Percentiles rank a stretch among this genome's conserved stretches.
Evolutionary conservation across 2,329 filamentous ascomycete genomes (phyloP).

Genomic region (Cephalotrichum gorgonifer): DNA sequence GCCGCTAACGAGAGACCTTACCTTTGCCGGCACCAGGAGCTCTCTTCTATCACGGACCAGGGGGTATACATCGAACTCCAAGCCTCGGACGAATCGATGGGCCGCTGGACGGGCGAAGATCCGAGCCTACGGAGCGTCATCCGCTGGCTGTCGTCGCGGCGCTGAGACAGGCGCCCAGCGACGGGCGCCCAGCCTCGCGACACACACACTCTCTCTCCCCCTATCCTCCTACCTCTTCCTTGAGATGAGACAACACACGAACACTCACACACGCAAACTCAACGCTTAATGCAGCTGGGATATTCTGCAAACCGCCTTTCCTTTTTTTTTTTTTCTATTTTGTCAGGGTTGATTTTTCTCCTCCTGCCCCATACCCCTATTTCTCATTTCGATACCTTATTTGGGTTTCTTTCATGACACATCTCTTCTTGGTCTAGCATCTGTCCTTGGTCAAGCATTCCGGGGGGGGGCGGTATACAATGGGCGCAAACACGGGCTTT

Average conservation of each 20-base stretch:
- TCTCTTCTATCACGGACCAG: slow-evolving; percentile 48
- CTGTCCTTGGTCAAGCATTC: neutral
- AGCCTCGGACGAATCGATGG: slow-evolving; percentile 39
- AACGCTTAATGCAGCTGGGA: too few relatives aligned
- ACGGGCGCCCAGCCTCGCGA: neutral
- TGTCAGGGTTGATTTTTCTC: neutral
- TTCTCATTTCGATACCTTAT: neutral
- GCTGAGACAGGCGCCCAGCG: neutral
- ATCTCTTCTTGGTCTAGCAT: slow-evolving; percentile 3
- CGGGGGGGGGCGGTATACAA: too few relatives aligned
- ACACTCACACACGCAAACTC: too few relatives aligned
- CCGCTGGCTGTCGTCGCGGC: slow-evolving; percentile 44
- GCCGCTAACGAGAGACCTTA: too few relatives aligned
- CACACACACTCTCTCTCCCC: neutral
- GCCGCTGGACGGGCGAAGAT: slow-evolving; percentile 54
- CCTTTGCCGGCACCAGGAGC: slow-evolving; percentile 37
- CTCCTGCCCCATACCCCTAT: too few relatives aligned
- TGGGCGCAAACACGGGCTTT: neutral
- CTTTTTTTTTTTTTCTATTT: neutral
- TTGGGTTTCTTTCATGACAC: neutral
- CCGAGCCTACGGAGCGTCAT: slow-evolving; percentile 46
- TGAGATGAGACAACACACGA: too few relatives aligned
- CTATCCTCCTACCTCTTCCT: neutral
- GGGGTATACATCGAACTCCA: slow-evolving; percentile 45
- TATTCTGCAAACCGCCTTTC: neutral